Base-by-base conservation (phyloP, 2,329 filamentous ascomycete genomes). In the Fonsecaea pugnacius region DNA sequence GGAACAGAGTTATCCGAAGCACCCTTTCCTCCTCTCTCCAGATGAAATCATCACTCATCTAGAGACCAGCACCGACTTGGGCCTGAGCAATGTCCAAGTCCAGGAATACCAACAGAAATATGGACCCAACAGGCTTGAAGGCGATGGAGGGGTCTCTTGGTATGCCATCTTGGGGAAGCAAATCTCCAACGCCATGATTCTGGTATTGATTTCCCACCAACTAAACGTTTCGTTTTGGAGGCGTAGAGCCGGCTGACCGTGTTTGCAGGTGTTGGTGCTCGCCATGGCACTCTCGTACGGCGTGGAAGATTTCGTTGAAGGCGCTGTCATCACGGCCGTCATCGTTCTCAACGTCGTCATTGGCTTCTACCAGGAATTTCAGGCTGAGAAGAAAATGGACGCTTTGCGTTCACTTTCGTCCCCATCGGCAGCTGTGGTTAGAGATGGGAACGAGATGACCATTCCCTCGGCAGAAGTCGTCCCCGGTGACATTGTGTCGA, bases 231-330 rank as follows among this genome's bases (percentile, higher is more conserved):
- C 27, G 3, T 5, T 30, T 30, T 30, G 27, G 27, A 30, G 2
- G 2, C 4, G 27, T 30, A 30, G 27, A 60, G 46, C 16, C 57
- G 50, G 51, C 56, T 62, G 21, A 68, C 60, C 27, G 35, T 12
- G 27, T 35, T 35, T 40, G 16, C 18, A 68, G 66, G 66, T 68
- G 67, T 86, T 92, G 70, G 82, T 92, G 70, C 86, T 91, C 72
- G 89, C 90, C 72, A 91, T 91, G 86, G 87, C 86, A 64, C 79
- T 84, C 53, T 83, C 82, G 67, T 84, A 82, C 70, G 84, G 82
- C 51, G 83, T 85, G 46, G 74, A 79, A 48, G 83, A 85, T 71
- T 86, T 80, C 67, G 81, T 87, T 61, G 84, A 87, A 76, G 84
- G 83, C 27, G 83, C 81, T 61, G 85, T 87, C 62, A 84, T 87